Evolutionary conservation across 768 basidiomycete species (phyloP), one percentile per base, ranked within the genome.

Genomic region (Pisolithus sp.): DNA sequence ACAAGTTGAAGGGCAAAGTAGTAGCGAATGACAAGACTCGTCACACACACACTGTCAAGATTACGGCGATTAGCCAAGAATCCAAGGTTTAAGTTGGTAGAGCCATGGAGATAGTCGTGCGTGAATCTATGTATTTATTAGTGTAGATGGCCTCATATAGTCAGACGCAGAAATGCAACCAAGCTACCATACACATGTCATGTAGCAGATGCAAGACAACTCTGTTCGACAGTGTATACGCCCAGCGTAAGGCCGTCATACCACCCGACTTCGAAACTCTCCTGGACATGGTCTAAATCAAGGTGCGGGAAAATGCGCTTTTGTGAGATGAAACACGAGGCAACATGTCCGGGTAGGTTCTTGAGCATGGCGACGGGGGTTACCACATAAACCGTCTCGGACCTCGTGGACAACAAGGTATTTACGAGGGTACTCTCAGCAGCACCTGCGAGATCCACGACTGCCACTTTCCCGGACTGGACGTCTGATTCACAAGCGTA

Each of bases 221-320:
- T 41, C 42, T 12, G 36, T 39, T 54, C 50, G 23, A 67, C 54
- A 8, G 52, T 55, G 18, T 68, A 73, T 20, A 73, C 59, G 0
- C 71, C 69, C 17, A 73, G 63, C 26, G 58, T 59, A 26, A 73
- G 46, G 31, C 64, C 67, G n/a, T 69, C 59, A 30, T 48, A 42
- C 51, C 57, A 57, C 20, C 71, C 71, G 13, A 54, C 51, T 39
- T 53, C 62, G 18, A 66, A 38, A 43, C 60, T 63, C 52, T 71
- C 70, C 10, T 59, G 46, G 23, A 73, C 46, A 48, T 71, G 71
- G 53, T 73, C 71, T 26, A 73, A 43, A 53, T 70, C 70, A 9
- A 73, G 70, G 48, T 73, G 72, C 2, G 71, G 67, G 45, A 62
- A 71, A 39, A 73, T 59, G 42, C 57, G 55, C 48, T 49, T 39